phyloP scores from a whole-genome alignment of 371 early-diverging fungal genomes.

The Mucor velutinosus region DNA sequence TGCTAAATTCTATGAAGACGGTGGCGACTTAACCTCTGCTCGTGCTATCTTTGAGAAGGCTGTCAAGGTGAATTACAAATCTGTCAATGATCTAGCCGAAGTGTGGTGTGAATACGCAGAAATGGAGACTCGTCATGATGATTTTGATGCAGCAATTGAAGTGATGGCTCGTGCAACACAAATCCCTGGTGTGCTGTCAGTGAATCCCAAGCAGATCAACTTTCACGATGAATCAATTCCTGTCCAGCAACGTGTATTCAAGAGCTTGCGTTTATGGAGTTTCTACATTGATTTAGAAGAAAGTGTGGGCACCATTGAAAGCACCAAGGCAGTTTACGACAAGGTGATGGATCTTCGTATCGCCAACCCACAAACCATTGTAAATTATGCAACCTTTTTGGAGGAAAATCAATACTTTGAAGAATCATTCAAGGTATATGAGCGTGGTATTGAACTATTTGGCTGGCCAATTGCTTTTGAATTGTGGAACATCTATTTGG shows the following conservation, averaged over 20 bases:
- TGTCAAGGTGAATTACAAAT: conserved; percentile 74
- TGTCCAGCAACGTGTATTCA: conserved; percentile 87
- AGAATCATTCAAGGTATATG: conserved; percentile 93
- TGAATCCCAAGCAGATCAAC: conserved; percentile 50
- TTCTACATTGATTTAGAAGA: conserved; percentile 96
- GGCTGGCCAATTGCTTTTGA: conserved; percentile 97
- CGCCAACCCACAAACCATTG: conserved; percentile 92
- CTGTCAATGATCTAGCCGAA: conserved; percentile 86
- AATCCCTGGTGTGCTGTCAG: conserved; percentile 47
- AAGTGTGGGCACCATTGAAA: conserved; percentile 83
- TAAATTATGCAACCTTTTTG: conserved; percentile 91
- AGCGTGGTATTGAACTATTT: conserved; percentile 94
- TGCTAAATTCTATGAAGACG: conserved; percentile 81
- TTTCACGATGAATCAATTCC: conserved; percentile 70
- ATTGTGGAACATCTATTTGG: conserved; percentile 95
- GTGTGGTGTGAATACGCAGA: conserved; percentile 95
- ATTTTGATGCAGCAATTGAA: conserved; percentile 68
- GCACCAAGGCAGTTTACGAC: conserved; percentile 89
- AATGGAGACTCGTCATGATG: conserved; percentile 81
- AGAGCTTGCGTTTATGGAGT: conserved; percentile 90
- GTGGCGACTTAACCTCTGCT: conserved; percentile 65
- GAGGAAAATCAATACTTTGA: conserved; percentile 92
- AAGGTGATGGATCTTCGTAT: conserved; percentile 91
- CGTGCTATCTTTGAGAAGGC: conserved; percentile 88
- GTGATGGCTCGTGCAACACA: conserved; percentile 81